These are phyloP conservation scores for Puccinellia tenuiflora DNA, from an alignment of 176 grass and related monocot species.

Conservation along the genomic window DNA sequence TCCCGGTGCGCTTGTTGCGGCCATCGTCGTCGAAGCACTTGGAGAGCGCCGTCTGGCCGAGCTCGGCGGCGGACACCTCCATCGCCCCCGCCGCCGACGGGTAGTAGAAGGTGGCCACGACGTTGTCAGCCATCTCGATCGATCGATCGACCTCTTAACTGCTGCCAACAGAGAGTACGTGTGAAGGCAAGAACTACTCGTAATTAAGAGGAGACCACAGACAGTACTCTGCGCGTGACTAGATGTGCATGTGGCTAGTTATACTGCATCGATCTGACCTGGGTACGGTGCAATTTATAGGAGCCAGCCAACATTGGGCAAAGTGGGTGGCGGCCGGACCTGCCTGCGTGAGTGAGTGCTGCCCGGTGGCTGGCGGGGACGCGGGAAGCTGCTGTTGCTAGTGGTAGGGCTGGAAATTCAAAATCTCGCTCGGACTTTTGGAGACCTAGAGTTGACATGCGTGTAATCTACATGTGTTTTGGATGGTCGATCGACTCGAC, in stretches of 20 bases:
- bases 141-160: not conserved
- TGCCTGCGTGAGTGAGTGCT: not conserved
- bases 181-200: not conserved
- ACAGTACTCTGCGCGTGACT: not conserved
- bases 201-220: not conserved
- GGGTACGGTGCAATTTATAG: constrained; percentile 19
- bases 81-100: constrained; percentile 28
- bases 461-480: not conserved
- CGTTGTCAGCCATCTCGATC: constrained; percentile 46
- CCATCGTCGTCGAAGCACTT: constrained; percentile 62
- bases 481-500: not conserved
- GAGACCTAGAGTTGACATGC: not conserved
- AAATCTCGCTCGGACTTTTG: not conserved
- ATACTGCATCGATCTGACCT: not conserved
- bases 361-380: not conserved
- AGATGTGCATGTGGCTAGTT: not conserved
- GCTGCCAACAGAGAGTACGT: constrained; percentile 4
- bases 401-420: not conserved
- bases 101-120: constrained; percentile 46
- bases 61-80: constrained; percentile 42
- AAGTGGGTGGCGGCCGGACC: not conserved
- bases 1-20: constrained; percentile 56
- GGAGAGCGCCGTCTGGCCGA: constrained; percentile 28
- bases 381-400: not conserved
- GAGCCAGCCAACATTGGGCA: not conserved